phyloP scores from a whole-genome alignment of 768 basidiomycete species.

The Galerina sulciceps region DNA sequence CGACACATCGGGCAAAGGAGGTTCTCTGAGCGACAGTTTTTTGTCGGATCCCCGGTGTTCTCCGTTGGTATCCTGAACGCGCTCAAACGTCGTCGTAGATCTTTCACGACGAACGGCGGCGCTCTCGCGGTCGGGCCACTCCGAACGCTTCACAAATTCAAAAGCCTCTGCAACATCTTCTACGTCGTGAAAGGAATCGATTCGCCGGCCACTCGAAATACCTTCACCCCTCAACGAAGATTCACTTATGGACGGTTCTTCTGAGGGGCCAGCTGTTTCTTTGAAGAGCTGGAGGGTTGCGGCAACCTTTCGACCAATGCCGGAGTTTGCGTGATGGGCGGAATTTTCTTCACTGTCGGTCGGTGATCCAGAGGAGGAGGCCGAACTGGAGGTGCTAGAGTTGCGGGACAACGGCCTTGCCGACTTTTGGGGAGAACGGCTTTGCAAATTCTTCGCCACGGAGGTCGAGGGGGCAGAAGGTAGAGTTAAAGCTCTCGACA shows the following conservation, averaged over 20 bases:
- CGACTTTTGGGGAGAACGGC: conserved; percentile 33
- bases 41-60: conserved; percentile 32
- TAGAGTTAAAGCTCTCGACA: conserved; percentile 43
- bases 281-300: conserved; percentile 84
- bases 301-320: conserved; percentile 83
- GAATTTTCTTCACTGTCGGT: conserved; percentile 32
- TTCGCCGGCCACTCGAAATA: conserved; percentile 28
- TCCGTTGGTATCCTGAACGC: conserved; percentile 45
- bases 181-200: conserved; percentile 42
- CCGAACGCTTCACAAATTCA: conserved; percentile 83
- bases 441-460: conserved; percentile 25
- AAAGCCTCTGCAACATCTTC: conserved; percentile 72
- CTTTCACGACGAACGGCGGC: conserved; percentile 72
- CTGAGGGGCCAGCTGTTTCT: conserved; percentile 56
- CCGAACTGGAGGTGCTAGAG: conserved; percentile 34
- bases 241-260: conserved; percentile 35
- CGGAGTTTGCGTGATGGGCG: conserved; percentile 37
- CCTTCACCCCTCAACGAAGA: conserved; percentile 33
- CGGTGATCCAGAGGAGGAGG: conserved; percentile 37
- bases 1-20: conserved; percentile 47
- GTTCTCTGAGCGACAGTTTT: conserved; percentile 46
- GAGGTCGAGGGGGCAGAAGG: conserved; percentile 32
- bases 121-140: conserved; percentile 82
- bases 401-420: conserved; percentile 37
- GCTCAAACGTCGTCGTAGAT: conserved; percentile 64